These are phyloP conservation scores for Vigna trinervia DNA, from an alignment of 306 rosid species.

Conservation along the genomic window DNA sequence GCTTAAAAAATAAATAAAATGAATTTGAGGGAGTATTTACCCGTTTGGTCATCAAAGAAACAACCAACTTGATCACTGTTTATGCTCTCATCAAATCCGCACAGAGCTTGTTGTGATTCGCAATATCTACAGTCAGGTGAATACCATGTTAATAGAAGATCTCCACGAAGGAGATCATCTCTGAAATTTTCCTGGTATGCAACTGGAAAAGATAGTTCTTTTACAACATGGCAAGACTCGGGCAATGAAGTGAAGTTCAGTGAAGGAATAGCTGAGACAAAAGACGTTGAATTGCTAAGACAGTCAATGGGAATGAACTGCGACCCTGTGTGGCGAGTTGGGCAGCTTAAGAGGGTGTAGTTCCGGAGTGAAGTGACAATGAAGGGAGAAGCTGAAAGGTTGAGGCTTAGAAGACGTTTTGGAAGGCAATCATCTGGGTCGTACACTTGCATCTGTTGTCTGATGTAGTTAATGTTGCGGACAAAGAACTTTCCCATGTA, in stretches of 20 bases:
- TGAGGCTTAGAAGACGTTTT: slow-evolving; percentile 55
- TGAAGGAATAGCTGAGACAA: slow-evolving; percentile 64
- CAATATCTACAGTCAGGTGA: slow-evolving; percentile 64
- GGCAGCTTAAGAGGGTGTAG: slow-evolving; percentile 70
- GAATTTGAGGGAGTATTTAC: slow-evolving; percentile 38
- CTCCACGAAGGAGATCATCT: slow-evolving; percentile 37
- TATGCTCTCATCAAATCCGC: slow-evolving; percentile 56
- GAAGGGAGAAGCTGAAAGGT: slow-evolving; percentile 67
- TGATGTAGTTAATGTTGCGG: slow-evolving; percentile 52
- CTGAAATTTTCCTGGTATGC: slow-evolving; percentile 29
- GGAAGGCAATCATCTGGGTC: slow-evolving; percentile 71
- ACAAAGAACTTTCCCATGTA: slow-evolving; percentile 57
- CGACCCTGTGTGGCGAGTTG: slow-evolving; percentile 47
- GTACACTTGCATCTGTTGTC: slow-evolving; percentile 61
- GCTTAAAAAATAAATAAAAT: no score
- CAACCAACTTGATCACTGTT: slow-evolving; percentile 53
- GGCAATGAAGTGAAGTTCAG: slow-evolving; percentile 47
- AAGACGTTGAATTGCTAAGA: slow-evolving; percentile 69
- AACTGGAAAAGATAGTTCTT: slow-evolving; percentile 51
- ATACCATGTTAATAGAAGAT: slow-evolving; percentile 62
- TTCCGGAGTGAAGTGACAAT: slow-evolving; percentile 33
- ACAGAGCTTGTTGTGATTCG: slow-evolving; percentile 53
- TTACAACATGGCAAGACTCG: slow-evolving; percentile 48
- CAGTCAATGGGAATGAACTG: slow-evolving; percentile 56
- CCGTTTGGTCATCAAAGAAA: slow-evolving; percentile 46